These are phyloP conservation scores for Begonia loranthoides DNA, from an alignment of 306 rosid genomes.

Conservation along the genomic window DNA sequence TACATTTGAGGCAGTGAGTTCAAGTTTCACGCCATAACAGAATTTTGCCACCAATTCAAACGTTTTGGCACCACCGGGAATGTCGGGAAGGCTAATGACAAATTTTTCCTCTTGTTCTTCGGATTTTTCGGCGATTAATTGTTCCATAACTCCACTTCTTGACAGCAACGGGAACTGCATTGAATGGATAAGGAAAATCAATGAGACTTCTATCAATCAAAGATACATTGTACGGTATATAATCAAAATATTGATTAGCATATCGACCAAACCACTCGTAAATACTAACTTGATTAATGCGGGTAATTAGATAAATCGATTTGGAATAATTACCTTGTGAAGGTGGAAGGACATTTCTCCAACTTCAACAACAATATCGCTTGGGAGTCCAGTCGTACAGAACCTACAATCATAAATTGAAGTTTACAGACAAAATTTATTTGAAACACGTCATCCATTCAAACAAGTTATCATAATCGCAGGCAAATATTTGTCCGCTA, in stretches of 20 bases:
- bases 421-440: neutral
- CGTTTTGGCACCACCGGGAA: conserved; percentile 91
- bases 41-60: conserved; percentile 91
- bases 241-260: neutral
- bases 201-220: neutral
- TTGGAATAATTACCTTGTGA: conserved; percentile 92
- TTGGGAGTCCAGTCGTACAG: conserved; percentile 94
- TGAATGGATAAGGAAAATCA: conserved; percentile 9
- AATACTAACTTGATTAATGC: no score
- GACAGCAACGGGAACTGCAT: conserved; percentile 98
- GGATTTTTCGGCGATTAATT: conserved; percentile 60
- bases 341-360: conserved; percentile 97
- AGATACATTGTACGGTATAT: neutral
- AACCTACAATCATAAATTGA: conserved; percentile 40
- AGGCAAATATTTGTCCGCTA: no score
- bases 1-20: conserved; percentile 83
- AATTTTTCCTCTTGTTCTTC: conserved; percentile 60
- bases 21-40: conserved; percentile 95
- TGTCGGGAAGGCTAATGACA: conserved; percentile 35
- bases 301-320: no score
- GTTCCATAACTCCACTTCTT: conserved; percentile 89
- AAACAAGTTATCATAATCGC: neutral
- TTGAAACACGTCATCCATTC: neutral
- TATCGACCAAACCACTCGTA: no score
- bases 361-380: conserved; percentile 86